Base-by-base conservation (phyloP, 495 filamentous ascomycete genomes). In the Chaetomium cochliodes region DNA sequence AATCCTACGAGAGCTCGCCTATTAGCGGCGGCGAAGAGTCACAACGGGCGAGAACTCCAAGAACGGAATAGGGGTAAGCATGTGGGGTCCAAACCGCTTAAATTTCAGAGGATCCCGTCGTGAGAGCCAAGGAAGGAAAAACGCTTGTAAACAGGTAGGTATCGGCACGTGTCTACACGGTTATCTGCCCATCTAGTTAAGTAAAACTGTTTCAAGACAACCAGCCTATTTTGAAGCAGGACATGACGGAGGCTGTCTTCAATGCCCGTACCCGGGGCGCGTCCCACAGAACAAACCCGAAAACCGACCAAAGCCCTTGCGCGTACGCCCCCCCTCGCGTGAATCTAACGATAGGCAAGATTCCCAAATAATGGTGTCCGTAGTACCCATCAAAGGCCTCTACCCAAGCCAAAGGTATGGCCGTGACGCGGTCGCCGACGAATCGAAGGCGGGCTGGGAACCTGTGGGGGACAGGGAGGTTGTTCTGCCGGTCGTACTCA, bases 341-440 rank as follows among this genome's bases (percentile, higher is more conserved):
- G 18, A 55, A 37, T 20, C 22, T n/a, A n/a, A n/a, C n/a, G n/a
- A n/a, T 1, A 13, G 15, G 52, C 30, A 55, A 1, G 28, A 56
- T 5, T 0, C 30, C 18, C 30, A n/a, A 56, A 15, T 41, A 41
- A 15, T 56, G 22, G 28, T 56, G 22, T 11, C 30, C 53, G 9
- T 56, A 56, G n/a, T 41, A 23, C 6, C 53, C 53, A 16, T 23
- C 53, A 16, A 56, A 56, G n/a, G 53, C 53, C 23, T 56, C 53
- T 9, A 56, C 53, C 53, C 53, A 56, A 15, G 18, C 53, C 13
- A 41, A 56, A 0, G 53, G 53, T 15, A 56, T 18, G 12, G 18
- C 20, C 8, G 15, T 6, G 2, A 56, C 33, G 9, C 1, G 3
- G 18, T 56, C 53, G 3, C 33, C 18, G 0, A 13, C 20, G 3